Evolutionary conservation across 129 eudicot species (phyloP).

Genomic region (carrot (Daucus carota)): DH1_v3.0 NC_030383.2:16589001-16589500

Average conservation of each 20-base stretch:
- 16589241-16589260: constrained; percentile 53
- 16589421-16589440: constrained; percentile 52
- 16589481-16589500: constrained; percentile 68
- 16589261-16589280: constrained; percentile 64
- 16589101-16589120: constrained; percentile 19
- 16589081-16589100: background rate
- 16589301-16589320: constrained; percentile 35
- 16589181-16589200: constrained; percentile 52
- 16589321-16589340: constrained; percentile 28
- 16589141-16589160: constrained; percentile 62
- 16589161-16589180: constrained; percentile 71
- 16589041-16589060: no score
- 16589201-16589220: constrained; percentile 57
- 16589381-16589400: constrained; percentile 59
- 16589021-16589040: no score
- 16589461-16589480: constrained; percentile 67
- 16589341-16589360: constrained; percentile 70
- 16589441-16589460: constrained; percentile 43
- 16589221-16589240: constrained; percentile 42
- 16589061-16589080: no score
- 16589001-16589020: no score
- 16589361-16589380: constrained; percentile 54
- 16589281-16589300: constrained; percentile 55
- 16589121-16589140: constrained; percentile 53
- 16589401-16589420: constrained; percentile 68